These are phyloP conservation scores for Vicia faba DNA, from an alignment of 306 rosid species.

Conservation along the genomic window DNA sequence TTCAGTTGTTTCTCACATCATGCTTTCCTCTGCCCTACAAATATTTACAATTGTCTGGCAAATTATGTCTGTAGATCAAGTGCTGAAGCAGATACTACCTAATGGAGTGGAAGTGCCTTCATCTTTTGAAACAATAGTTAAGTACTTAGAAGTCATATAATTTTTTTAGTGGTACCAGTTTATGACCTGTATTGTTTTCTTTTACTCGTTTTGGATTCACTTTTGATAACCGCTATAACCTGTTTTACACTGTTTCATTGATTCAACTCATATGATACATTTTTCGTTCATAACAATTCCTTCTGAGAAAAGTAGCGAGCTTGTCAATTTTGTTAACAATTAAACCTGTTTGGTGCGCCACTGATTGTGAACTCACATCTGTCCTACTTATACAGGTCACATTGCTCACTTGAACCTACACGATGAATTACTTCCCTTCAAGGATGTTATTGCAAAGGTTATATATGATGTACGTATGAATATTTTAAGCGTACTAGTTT, in stretches of 20 bases:
- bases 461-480: conserved; percentile 73
- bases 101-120: conserved; percentile 85
- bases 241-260: not conserved
- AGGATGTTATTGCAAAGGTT: conserved; percentile 91
- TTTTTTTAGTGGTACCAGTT: conserved; percentile 27
- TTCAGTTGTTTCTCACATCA: conserved; percentile 21
- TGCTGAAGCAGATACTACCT: conserved; percentile 87
- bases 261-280: conserved; percentile 5
- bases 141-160: conserved; percentile 49
- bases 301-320: conserved; percentile 2
- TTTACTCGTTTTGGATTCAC: conserved; percentile 23
- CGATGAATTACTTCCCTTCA: conserved; percentile 78
- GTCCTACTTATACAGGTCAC: conserved; percentile 70
- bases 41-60: conserved; percentile 3
- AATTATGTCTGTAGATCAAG: conserved; percentile 63
- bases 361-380: conserved; percentile 42
- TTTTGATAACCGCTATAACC: not conserved
- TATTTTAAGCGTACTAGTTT: conserved; percentile 16
- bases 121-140: conserved; percentile 94
- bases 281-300: not conserved
- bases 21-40: conserved; percentile 15
- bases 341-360: conserved; percentile 30
- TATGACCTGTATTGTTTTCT: conserved; percentile 20
- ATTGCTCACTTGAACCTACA: conserved; percentile 93
- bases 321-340: conserved; percentile 18